A percentile compares a stretch with the other conserved stretches of the same genome.
Evolutionary conservation across 164 flowering plant species (phyloP).

Genomic region (Tinospora cordifolia): DNA sequence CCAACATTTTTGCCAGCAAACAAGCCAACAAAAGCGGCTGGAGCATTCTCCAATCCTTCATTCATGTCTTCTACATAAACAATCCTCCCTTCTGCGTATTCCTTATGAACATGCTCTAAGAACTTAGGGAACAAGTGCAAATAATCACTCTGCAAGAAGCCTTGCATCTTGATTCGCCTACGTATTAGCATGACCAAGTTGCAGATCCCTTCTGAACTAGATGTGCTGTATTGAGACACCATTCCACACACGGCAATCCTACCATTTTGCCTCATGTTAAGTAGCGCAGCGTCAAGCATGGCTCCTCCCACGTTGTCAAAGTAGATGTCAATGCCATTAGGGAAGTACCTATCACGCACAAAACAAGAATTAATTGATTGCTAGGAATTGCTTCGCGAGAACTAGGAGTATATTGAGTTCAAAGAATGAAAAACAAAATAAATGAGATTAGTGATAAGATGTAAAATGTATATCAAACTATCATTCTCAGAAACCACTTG

Average conservation of each 20-base stretch:
- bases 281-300: conserved; percentile 59
- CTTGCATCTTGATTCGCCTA: conserved; percentile 42
- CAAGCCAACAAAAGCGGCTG: conserved; percentile 46
- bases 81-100: conserved; percentile 45
- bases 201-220: conserved; percentile 29
- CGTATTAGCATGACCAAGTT: conserved; percentile 29
- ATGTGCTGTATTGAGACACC: conserved; percentile 35
- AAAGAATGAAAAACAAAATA: too few species aligned
- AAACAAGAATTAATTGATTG: not conserved
- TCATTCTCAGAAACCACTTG: too few species aligned
- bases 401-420: too few species aligned
- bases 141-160: conserved; percentile 52
- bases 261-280: conserved; percentile 53
- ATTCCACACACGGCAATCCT: conserved; percentile 59
- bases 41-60: conserved; percentile 54
- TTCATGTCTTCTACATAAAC: conserved; percentile 57
- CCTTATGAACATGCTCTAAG: conserved; percentile 26
- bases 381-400: not conserved
- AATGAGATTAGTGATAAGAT: too few species aligned
- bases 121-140: conserved; percentile 42
- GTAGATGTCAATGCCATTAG: conserved; percentile 63
- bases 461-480: too few species aligned
- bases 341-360: conserved; percentile 38
- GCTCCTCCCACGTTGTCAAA: conserved; percentile 65
- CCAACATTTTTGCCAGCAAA: conserved; percentile 60